These are phyloP conservation scores for Daldinia eschscholtzii DNA, from an alignment of 2,329 filamentous ascomycete species.

Conservation along the genomic window DNA sequence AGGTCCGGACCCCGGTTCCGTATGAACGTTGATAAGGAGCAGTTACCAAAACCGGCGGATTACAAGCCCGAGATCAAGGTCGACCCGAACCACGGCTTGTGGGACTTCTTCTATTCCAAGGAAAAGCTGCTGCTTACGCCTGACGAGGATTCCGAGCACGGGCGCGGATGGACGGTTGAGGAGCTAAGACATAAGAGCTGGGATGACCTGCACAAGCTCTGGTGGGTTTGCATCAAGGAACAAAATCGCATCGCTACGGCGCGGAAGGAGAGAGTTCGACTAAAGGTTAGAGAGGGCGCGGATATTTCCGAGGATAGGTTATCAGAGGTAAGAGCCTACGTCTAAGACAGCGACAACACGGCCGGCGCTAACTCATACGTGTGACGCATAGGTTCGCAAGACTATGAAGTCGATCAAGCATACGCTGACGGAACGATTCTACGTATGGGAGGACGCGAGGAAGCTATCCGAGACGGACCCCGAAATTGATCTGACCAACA, in stretches of 20 bases:
- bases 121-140: constrained; percentile 78
- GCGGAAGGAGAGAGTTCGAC: constrained; percentile 73
- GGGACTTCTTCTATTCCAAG: constrained; percentile 86
- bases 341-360: neutral
- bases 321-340: constrained; percentile 65
- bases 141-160: constrained; percentile 77
- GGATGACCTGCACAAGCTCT: constrained; percentile 91
- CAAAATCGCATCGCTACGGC: constrained; percentile 89
- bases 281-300: constrained; percentile 80
- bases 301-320: constrained; percentile 75
- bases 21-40: constrained; percentile 78
- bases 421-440: constrained; percentile 86
- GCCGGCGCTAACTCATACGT: constrained; percentile 25
- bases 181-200: constrained; percentile 91
- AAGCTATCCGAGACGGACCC: constrained; percentile 74
- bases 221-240: constrained; percentile 95
- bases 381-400: constrained; percentile 69
- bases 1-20: constrained; percentile 80
- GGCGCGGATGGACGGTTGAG: constrained; percentile 84
- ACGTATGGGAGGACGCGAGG: constrained; percentile 85
- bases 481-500: constrained; percentile 71
- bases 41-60: constrained; percentile 79
- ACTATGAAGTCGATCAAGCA: constrained; percentile 90
- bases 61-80: constrained; percentile 69
- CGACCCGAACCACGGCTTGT: constrained; percentile 86